Base-by-base conservation (phyloP, 768 basidiomycete genomes). In the Auricularia heimuer region DNA sequence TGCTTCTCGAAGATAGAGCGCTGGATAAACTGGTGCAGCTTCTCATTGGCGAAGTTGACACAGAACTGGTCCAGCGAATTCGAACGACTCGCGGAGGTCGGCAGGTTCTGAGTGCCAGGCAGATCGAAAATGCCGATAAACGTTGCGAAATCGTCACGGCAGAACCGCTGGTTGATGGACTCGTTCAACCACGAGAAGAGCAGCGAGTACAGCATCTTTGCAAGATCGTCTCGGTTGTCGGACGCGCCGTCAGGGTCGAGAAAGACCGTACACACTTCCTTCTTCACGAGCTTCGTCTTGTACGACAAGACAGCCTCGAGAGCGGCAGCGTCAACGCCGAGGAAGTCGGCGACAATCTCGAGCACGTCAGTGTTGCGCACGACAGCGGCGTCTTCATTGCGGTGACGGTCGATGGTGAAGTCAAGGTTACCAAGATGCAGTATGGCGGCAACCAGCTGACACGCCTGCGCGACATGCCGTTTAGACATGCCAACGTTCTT, bases 101-200 rank as follows among this genome's bases (percentile, higher is more conserved):
- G 68, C 76, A 93, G 83, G 76, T 97, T 95, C 75, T 97, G 94
- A 3, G 90, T 84, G 4, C 96, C 94, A 2, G 96, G 94, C 11
- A 98, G 84, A 74, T 99, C 94, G 71, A 98, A 89, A 42, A 98
- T 81, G 8, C 94, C 92, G 68, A 98, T 88, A 77, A 95, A 97
- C 2, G 90, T 92, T 3, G 83, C 80, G 68, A 94, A 99, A 72
- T 97, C 94, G 45, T 98, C 95, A 29, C 87, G 85, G 79, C 94
- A 97, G 16, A 99, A 85, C 47, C 90, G 90, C 69, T 97, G 90
- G 73, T 98, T 98, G 79, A 98, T 88, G 72, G 92, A 85, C 72
- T 98, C 97, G 73, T 95, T 96, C 66, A 98, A 76, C 95, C 95
- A 98, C 2, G 92, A 87, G 71, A 98, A 98, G 21, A 98, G 83